Percentiles rank a stretch among this genome's conserved stretches.
Evolutionary conservation across 495 filamentous ascomycete genomes (phyloP).

Genomic region (Pseudomonodictys pantanalensis): DNA sequence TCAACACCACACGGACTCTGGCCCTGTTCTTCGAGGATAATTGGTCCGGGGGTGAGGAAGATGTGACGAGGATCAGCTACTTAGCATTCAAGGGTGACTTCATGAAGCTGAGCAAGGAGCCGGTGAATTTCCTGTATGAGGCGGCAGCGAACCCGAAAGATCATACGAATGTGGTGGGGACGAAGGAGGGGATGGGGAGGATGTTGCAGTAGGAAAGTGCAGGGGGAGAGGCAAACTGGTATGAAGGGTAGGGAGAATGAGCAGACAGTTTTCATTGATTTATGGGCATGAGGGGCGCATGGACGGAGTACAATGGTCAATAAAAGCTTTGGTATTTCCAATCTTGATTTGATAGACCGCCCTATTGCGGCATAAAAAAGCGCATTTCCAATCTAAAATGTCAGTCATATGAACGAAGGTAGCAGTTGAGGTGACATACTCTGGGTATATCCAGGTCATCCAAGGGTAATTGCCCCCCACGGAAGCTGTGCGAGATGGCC

Average conservation of each 20-base stretch:
- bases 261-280: background rate
- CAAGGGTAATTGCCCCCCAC: background rate
- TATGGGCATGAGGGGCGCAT: background rate
- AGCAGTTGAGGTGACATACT: background rate
- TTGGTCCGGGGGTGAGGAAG: slow-evolving; percentile 58
- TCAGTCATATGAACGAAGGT: background rate
- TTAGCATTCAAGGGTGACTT: slow-evolving; percentile 92
- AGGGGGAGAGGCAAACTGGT: background rate
- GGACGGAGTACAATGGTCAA: background rate
- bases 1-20: slow-evolving; percentile 73
- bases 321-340: background rate
- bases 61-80: slow-evolving; percentile 75
- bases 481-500: too few relatives aligned
- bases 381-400: background rate
- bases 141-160: slow-evolving; percentile 87
- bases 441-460: background rate
- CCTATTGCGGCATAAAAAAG: background rate
- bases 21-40: slow-evolving; percentile 83
- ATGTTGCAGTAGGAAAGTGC: slow-evolving; percentile 18
- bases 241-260: background rate
- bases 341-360: background rate
- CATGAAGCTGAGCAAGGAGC: slow-evolving; percentile 78
- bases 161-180: slow-evolving; percentile 54
- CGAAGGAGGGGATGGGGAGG: slow-evolving; percentile 44
- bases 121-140: slow-evolving; percentile 85